These are phyloP conservation scores for Alternaria longipes DNA, from an alignment of 2,329 filamentous ascomycete genomes.

Conservation along the genomic window DNA sequence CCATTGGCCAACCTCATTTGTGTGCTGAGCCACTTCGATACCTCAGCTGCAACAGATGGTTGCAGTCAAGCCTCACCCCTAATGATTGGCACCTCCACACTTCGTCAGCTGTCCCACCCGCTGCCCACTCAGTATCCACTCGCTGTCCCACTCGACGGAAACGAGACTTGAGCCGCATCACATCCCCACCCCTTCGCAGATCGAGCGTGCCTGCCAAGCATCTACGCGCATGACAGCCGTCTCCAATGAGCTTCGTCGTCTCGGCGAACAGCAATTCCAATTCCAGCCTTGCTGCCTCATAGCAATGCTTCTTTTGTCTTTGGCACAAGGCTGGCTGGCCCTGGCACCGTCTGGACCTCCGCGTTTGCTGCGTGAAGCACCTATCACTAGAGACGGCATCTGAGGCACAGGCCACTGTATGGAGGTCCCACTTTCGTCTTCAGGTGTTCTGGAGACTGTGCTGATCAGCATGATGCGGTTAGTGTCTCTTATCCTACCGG, in stretches of 20 bases:
- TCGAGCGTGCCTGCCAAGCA: constrained; percentile 25
- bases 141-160: constrained; percentile 31
- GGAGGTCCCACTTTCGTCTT: constrained; percentile 35
- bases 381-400: constrained; percentile 31
- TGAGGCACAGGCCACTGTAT: constrained; percentile 44
- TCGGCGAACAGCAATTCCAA: constrained; percentile 23
- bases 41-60: constrained; percentile 42
- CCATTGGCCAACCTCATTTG: constrained; percentile 41
- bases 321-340: constrained; percentile 27
- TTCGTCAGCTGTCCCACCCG: constrained; percentile 26
- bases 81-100: constrained; percentile 27
- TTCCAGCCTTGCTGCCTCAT: constrained; percentile 39
- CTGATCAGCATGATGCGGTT: constrained; percentile 41
- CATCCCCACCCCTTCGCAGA: constrained; percentile 18
- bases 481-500: constrained; percentile 31
- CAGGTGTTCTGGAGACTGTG: constrained; percentile 37
- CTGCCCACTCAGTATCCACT: neutral
- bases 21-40: constrained; percentile 35
- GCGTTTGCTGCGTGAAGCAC: constrained; percentile 41
- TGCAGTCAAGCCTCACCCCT: constrained; percentile 31
- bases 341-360: constrained; percentile 48
- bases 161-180: constrained; percentile 47
- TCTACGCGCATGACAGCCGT: constrained; percentile 30
- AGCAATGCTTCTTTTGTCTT: constrained; percentile 33
- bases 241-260: constrained; percentile 32